phyloP scores from a whole-genome alignment of 2,329 filamentous ascomycete genomes.

The Rhynchosporium agropyri region DNA sequence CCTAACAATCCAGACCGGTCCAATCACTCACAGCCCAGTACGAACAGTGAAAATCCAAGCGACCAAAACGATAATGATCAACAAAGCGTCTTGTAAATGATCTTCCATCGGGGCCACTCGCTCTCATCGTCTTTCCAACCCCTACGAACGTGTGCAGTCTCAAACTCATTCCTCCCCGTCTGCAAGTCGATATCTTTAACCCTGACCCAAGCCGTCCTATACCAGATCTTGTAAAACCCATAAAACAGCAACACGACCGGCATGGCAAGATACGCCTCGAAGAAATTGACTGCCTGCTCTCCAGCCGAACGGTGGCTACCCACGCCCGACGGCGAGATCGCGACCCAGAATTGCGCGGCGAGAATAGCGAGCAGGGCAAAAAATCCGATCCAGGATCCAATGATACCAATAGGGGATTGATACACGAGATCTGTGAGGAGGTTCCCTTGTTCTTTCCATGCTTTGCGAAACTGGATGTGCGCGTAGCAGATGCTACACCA shows the following conservation, averaged over 20 bases:
- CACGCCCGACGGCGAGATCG: conserved; percentile 69
- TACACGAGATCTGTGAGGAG: conserved; percentile 66
- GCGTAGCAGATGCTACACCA: conserved; percentile 83
- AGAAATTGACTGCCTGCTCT: conserved; percentile 66
- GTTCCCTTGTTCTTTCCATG: conserved; percentile 68
- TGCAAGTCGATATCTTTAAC: conserved; percentile 79
- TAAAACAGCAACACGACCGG: conserved; percentile 72
- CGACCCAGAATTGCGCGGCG: conserved; percentile 71
- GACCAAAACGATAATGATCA: conserved; percentile 42
- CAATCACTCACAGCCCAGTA: background rate
- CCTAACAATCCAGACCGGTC: background rate
- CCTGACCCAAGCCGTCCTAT: conserved; percentile 67
- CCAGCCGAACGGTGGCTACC: conserved; percentile 46
- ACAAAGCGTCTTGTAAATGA: conserved; percentile 72
- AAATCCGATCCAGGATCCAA: conserved; percentile 65
- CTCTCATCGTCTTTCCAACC: conserved; percentile 76
- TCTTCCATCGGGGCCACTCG: conserved; percentile 76
- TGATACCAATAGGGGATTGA: conserved; percentile 59
- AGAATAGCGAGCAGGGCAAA: conserved; percentile 51
- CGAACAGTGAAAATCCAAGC: background rate
- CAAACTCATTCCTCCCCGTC: conserved; percentile 83
- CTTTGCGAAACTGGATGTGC: conserved; percentile 86
- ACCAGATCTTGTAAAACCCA: conserved; percentile 75
- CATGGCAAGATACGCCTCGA: conserved; percentile 69
- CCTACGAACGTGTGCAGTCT: conserved; percentile 73